Conservation (phyloP, 768 basidiomycete genomes). For the Tephrocybe rancida region DNA sequence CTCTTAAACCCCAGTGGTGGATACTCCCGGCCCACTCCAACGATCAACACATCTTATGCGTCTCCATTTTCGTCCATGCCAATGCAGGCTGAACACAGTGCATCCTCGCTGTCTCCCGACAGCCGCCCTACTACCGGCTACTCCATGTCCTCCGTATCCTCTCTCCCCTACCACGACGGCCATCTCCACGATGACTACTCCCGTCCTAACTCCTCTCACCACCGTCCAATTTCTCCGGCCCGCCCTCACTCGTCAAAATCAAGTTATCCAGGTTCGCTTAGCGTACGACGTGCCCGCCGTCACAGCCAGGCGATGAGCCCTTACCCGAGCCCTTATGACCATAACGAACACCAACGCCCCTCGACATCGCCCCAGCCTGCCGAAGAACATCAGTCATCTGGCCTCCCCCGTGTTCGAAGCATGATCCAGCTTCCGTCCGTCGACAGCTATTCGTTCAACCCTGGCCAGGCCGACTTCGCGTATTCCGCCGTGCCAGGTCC, state of each 20-base stretch:
- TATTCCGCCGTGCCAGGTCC: slow-evolving; percentile 63
- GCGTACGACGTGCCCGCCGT: slow-evolving; percentile 72
- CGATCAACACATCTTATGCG: slow-evolving; percentile 73
- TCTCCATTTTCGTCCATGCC: slow-evolving; percentile 73
- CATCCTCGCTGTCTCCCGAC: slow-evolving; percentile 80
- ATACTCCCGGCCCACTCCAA: slow-evolving; percentile 62
- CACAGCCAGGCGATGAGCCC: slow-evolving; percentile 89
- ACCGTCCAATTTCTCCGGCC: slow-evolving; percentile 68
- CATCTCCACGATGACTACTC: slow-evolving; percentile 63
- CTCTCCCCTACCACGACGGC: slow-evolving; percentile 69
- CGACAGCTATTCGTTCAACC: slow-evolving; percentile 65
- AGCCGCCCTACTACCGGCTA: slow-evolving; percentile 87
- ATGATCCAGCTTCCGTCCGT: slow-evolving; percentile 82
- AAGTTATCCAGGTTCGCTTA: slow-evolving; percentile 56
- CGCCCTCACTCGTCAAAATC: slow-evolving; percentile 68
- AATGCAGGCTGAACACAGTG: slow-evolving; percentile 67
- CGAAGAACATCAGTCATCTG: slow-evolving; percentile 49
- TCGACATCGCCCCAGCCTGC: slow-evolving; percentile 74
- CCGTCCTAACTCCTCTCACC: slow-evolving; percentile 74
- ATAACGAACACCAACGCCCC: slow-evolving; percentile 63
- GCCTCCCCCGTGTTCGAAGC: slow-evolving; percentile 75
- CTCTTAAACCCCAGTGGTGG: slow-evolving; percentile 73
- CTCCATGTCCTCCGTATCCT: slow-evolving; percentile 82
- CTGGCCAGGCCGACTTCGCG: slow-evolving; percentile 79
- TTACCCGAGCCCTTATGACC: slow-evolving; percentile 82